These are phyloP conservation scores for Neltuma alba DNA, from an alignment of 306 rosid genomes.

Conservation along the genomic window DNA sequence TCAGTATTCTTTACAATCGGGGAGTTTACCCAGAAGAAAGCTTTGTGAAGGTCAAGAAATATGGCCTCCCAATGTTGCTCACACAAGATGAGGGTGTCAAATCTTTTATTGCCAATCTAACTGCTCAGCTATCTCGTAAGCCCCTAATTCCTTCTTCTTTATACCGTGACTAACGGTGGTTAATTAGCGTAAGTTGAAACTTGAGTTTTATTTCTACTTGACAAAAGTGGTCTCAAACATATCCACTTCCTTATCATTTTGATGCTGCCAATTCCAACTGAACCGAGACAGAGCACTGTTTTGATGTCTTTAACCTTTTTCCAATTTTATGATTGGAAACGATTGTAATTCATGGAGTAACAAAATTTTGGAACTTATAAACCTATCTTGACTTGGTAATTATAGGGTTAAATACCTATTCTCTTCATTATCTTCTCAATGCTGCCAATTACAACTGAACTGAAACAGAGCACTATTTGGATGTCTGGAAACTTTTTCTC, in stretches of 20 bases:
- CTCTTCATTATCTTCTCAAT: neutral
- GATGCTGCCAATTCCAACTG: neutral
- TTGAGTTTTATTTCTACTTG: neutral
- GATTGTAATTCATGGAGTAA: neutral
- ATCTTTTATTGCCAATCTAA: slow-evolving; percentile 71
- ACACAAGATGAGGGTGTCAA: slow-evolving; percentile 93
- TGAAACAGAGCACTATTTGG: neutral
- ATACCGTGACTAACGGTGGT: neutral
- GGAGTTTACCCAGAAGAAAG: slow-evolving; percentile 97
- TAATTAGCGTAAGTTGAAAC: neutral
- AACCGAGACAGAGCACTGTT: neutral
- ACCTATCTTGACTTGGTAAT: neutral
- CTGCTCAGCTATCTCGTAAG: slow-evolving; percentile 88
- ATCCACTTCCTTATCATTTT: neutral
- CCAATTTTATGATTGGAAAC: neutral
- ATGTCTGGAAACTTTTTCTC: neutral
- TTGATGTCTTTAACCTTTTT: neutral
- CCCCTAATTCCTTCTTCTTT: neutral
- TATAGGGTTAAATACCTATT: neutral
- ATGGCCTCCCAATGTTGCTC: slow-evolving; percentile 95
- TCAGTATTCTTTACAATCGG: slow-evolving; percentile 70
- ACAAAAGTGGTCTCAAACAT: neutral
- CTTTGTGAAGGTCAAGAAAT: slow-evolving; percentile 89
- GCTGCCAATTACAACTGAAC: neutral
- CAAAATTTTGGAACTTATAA: neutral